Conservation (phyloP, 1,139 yeast species). For the Scheffersomyces cryptocercus region DNA sequence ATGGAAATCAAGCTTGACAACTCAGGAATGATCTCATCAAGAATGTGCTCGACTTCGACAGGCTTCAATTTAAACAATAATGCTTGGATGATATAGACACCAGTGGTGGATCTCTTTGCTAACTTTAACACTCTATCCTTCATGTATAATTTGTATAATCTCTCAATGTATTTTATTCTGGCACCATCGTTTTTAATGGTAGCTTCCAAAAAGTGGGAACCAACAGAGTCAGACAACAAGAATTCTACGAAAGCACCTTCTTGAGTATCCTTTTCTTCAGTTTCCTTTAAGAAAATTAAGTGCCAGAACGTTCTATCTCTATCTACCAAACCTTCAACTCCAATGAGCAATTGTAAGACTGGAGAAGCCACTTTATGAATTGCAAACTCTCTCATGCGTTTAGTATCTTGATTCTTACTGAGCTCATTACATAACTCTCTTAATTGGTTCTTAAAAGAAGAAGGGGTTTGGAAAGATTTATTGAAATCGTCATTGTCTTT, state of each 20-base stretch:
- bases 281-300: slow-evolving; percentile 43
- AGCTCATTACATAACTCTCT: slow-evolving; percentile 42
- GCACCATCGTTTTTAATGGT: slow-evolving; percentile 61
- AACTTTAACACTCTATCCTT: slow-evolving; percentile 68
- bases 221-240: slow-evolving; percentile 81
- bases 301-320: slow-evolving; percentile 71
- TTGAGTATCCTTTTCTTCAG: slow-evolving; percentile 53
- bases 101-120: slow-evolving; percentile 78
- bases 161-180: slow-evolving; percentile 66
- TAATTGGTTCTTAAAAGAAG: slow-evolving; percentile 65
- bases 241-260: slow-evolving; percentile 86
- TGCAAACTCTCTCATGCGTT: slow-evolving; percentile 65
- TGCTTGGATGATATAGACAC: slow-evolving; percentile 78
- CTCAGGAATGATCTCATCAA: slow-evolving; percentile 71
- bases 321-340: slow-evolving; percentile 80
- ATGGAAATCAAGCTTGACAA: slow-evolving; percentile 58
- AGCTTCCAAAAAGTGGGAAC: slow-evolving; percentile 85
- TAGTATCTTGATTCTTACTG: slow-evolving; percentile 43
- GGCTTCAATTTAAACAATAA: slow-evolving; percentile 61
- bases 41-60: slow-evolving; percentile 58
- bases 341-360: slow-evolving; percentile 75
- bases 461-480: slow-evolving; percentile 70
- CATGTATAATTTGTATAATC: slow-evolving; percentile 73
- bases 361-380: slow-evolving; percentile 86
- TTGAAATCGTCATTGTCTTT: slow-evolving; percentile 72